Evolutionary conservation across 2,329 filamentous ascomycete species (phyloP), one percentile per base, ranked within the genome.

Genomic region (Pestalotiopsis sp.): DNA sequence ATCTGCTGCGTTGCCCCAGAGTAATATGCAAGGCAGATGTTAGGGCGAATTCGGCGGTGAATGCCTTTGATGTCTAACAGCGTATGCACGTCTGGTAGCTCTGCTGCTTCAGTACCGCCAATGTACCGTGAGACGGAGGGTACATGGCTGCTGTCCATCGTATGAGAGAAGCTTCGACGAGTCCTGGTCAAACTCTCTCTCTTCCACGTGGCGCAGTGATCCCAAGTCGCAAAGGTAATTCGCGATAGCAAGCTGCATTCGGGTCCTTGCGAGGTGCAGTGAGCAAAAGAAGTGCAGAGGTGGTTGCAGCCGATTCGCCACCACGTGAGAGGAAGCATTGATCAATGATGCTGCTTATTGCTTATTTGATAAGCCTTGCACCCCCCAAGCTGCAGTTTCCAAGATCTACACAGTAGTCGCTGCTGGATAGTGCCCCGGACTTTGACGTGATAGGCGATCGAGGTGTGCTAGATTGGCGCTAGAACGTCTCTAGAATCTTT

Each of bases 131-230:
- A 36, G 11, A 20, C 27, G 38, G 20, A 36, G 31, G 59, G 59
- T 62, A 62, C 59, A 36, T 62, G 14, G 14, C 36, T 7, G 27
- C 27, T 6, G 13, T 17, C 31, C 45, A 52, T 52, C 6, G n/a
- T 62, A 20, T 20, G 27, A 36, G 27, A 36, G 59, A 31, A 61
- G 31, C 58, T n/a, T 61, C 59, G 31, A 38, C 59, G 31, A 38
- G 31, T 27, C 31, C n/a, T 39, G n/a, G 27, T 36, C 27, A 64
- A 64, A 64, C 61, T 39, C 25, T 64, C 13, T 38, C 9, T 23
- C 61, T 17, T 52, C 61, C 61, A 64, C 61, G 61, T 64, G 61
- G 61, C 61, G 61, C 36, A 45, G 20, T 23, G 59, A 62, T 62
- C 59, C 36, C 27, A 41, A 62, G 59, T 38, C 31, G 23, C 31